Conservation (phyloP, 805 yeast species). For the Saccharomycopsis selenospora region DNA sequence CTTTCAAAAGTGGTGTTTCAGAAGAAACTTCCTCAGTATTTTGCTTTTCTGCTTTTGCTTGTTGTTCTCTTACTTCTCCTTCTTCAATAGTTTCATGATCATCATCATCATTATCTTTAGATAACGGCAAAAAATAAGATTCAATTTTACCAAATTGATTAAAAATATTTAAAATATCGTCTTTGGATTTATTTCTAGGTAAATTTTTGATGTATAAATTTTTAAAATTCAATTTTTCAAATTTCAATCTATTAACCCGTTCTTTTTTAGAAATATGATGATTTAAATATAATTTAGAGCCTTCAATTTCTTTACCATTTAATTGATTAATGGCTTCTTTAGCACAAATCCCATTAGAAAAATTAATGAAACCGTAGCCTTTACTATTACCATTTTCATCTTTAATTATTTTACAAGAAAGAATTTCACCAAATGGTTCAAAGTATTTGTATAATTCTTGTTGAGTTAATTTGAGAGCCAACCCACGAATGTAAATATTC, state of each 20-base stretch:
- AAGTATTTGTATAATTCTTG: slow-evolving; percentile 34
- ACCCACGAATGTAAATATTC: slow-evolving; percentile 46
- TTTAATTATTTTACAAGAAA: slow-evolving; percentile 40
- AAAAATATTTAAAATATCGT: slow-evolving; percentile 38
- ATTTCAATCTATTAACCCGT: slow-evolving; percentile 41
- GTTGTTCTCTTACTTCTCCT: slow-evolving; percentile 5
- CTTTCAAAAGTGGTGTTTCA: slow-evolving; percentile 27
- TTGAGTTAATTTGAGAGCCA: slow-evolving; percentile 33
- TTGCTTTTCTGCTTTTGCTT: slow-evolving; percentile 6
- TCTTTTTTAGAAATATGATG: slow-evolving; percentile 61
- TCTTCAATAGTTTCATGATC: slow-evolving; percentile 14
- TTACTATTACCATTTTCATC: slow-evolving; percentile 39
- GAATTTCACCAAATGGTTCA: slow-evolving; percentile 35
- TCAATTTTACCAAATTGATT: slow-evolving; percentile 40
- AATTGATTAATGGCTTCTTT: slow-evolving; percentile 51
- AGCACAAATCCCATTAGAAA: slow-evolving; percentile 49
- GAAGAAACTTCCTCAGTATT: slow-evolving; percentile 3
- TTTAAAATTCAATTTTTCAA: slow-evolving; percentile 40
- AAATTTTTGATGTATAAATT: slow-evolving; percentile 49
- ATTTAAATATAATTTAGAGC: slow-evolving; percentile 41
- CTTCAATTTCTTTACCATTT: slow-evolving; percentile 35
- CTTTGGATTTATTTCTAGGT: slow-evolving; percentile 33
- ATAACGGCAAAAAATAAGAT: slow-evolving; percentile 45
- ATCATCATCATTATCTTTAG: slow-evolving; percentile 27
- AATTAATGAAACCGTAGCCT: slow-evolving; percentile 67